Conservation (phyloP, 495 filamentous ascomycete genomes). For the Aspergillus sclerotiicarbonarius region DNA sequence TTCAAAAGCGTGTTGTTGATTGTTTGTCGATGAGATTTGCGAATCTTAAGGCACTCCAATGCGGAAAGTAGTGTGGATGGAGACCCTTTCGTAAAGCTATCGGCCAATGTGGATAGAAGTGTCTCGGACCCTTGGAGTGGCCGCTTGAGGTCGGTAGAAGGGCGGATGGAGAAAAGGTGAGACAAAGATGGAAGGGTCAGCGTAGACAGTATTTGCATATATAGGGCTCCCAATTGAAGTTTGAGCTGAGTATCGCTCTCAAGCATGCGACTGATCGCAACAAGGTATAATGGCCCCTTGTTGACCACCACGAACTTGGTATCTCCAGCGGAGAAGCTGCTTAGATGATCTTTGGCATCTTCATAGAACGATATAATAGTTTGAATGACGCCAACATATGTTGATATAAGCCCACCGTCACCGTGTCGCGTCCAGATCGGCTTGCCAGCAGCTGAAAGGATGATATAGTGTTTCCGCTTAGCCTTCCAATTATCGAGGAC, state of each 20-base stretch:
- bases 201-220: conserved; percentile 97
- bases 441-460: conserved; percentile 95
- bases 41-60: conserved; percentile 83
- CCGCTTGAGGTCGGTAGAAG: conserved; percentile 85
- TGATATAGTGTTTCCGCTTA: conserved; percentile 94
- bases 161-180: conserved; percentile 83
- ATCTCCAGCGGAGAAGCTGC: conserved; percentile 78
- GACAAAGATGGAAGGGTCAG: conserved; percentile 87
- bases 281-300: conserved; percentile 83
- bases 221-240: conserved; percentile 86
- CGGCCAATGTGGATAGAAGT: conserved; percentile 85
- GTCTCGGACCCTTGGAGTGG: conserved; percentile 93
- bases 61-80: conserved; percentile 85
- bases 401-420: conserved; percentile 80
- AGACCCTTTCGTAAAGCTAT: conserved; percentile 91
- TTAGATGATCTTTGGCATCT: conserved; percentile 67
- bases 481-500: conserved; percentile 74
- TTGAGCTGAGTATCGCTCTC: conserved; percentile 87
- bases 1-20: conserved; percentile 88
- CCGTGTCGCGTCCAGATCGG: conserved; percentile 96
- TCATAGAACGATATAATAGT: conserved; percentile 98
- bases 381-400: conserved; percentile 93
- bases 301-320: conserved; percentile 80
- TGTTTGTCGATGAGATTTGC: conserved; percentile 78
- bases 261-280: conserved; percentile 86